Evolutionary conservation across 495 filamentous ascomycete genomes (phyloP).

Genomic region (Astrocystis sublimbata): DNA sequence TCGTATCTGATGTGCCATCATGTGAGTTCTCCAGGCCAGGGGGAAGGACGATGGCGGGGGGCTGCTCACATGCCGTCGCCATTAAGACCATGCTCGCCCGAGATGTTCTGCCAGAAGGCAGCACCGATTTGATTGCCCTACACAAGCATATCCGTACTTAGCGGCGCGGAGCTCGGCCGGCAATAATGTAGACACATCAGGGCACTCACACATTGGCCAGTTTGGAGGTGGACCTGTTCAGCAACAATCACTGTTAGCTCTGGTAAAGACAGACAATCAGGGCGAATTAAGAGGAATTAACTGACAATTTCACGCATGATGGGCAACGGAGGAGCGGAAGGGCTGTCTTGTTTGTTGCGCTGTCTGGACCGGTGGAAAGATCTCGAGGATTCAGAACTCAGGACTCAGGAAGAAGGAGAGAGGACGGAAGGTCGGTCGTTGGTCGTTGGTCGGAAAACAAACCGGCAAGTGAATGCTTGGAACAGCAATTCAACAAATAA

Average conservation of each 20-base stretch:
- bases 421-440: neutral
- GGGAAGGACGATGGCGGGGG: neutral
- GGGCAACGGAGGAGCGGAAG: neutral
- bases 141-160: slow-evolving; percentile 27
- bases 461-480: too few species aligned
- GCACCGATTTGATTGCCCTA: slow-evolving; percentile 99
- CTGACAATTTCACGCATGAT: slow-evolving; percentile 15
- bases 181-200: slow-evolving; percentile 13
- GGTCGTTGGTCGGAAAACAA: too few species aligned
- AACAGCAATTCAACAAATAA: neutral
- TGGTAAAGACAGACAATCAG: neutral
- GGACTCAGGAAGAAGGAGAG: neutral
- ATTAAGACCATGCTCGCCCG: slow-evolving; percentile 95
- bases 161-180: slow-evolving; percentile 22
- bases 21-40: slow-evolving; percentile 23
- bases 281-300: neutral
- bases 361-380: neutral
- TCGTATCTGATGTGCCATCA: slow-evolving; percentile 66
- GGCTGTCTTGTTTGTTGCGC: neutral
- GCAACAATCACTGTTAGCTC: slow-evolving; percentile 15
- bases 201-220: slow-evolving; percentile 90
- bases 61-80: slow-evolving; percentile 64
- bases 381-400: neutral
- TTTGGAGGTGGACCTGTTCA: slow-evolving; percentile 90
- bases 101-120: slow-evolving; percentile 98